Evolutionary conservation across 1,284 basidiomycete species (phyloP), one percentile per base, ranked within the genome.

Genomic region (Austropuccinia psidii): DNA sequence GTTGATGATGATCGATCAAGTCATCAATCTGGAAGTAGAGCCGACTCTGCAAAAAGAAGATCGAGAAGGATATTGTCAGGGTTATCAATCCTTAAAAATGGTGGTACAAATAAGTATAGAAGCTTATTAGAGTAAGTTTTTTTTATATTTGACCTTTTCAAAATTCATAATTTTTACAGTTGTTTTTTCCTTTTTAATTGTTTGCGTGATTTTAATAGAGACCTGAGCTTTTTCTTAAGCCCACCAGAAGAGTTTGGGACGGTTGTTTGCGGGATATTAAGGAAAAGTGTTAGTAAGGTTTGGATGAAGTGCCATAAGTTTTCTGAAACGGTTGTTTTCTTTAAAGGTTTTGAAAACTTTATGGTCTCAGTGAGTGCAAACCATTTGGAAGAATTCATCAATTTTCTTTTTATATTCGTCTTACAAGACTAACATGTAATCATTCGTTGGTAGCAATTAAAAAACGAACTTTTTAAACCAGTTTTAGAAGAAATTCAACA

Each of bases 261-360:
- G 24, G 55, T 67, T n/a, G 33, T 65, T 1, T 64, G 72, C 47
- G 72, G 72, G 24, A 49, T 74, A 17, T 58, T 74, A 43, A 57
- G 61, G 52, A 65, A 64, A 29, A 64, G 61, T 47, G 72, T 74
- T 3, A 64, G 72, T n/a, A 65, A 60, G 43, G 52, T 66, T 27
- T 65, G 62, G 62, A 41, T 35, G 62, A n/a, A 64, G 21, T 55
- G 47, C 15, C 52, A 66, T 27, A 19, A 47, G 24, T 74, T 74
- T 29, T 55, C 50, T 66, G 54, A 73, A 19, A 62, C 60, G 7
- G 50, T 66, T 35, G 52, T 64, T 15, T 74, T 65, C 37, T 49
- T 74, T 21, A 74, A 74, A 74, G 72, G 72, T n/a, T 74, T 65
- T 66, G 72, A 74, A 29, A 58, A 21, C 45, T 65, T 49, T 45